Percentiles rank a stretch among this genome's conserved stretches.
Evolutionary conservation across 2,329 filamentous ascomycete species (phyloP).

Genomic region (Clarireedia hainanense): DNA sequence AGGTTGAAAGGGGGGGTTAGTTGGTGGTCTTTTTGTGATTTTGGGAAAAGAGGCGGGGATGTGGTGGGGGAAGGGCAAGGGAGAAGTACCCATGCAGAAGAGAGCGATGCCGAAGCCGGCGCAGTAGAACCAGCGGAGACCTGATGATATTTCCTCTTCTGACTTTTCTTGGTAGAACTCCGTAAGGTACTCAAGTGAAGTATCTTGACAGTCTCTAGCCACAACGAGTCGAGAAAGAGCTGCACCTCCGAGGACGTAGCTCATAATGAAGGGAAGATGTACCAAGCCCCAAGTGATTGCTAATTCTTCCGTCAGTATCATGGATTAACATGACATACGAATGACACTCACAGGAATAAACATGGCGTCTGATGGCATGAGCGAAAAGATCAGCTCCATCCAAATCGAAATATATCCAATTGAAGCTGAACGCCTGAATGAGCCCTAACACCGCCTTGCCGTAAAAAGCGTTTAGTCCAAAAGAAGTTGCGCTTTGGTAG

Average conservation of each 20-base stretch:
- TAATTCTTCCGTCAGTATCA: constrained; percentile 12
- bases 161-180: constrained; percentile 42
- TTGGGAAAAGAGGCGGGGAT: not conserved
- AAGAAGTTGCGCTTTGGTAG: constrained; percentile 45
- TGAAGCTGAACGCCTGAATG: constrained; percentile 50
- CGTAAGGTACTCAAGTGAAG: constrained; percentile 41
- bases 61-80: not conserved
- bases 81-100: constrained; percentile 37
- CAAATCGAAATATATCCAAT: constrained; percentile 58
- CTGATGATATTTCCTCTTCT: constrained; percentile 41
- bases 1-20: not conserved
- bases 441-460: constrained; percentile 54
- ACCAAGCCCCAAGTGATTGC: constrained; percentile 46
- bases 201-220: constrained; percentile 43
- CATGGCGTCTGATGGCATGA: constrained; percentile 52
- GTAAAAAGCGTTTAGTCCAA: constrained; percentile 50
- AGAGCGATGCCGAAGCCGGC: constrained; percentile 50
- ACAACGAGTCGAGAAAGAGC: constrained; percentile 52
- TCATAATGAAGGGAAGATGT: constrained; percentile 57
- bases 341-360: constrained; percentile 32
- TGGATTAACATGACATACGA: not conserved
- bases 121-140: constrained; percentile 57
- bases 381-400: constrained; percentile 45
- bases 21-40: not conserved
- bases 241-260: constrained; percentile 51